Conservation (phyloP, 495 filamentous ascomycete genomes). For the Rhypophila decipiens region DNA sequence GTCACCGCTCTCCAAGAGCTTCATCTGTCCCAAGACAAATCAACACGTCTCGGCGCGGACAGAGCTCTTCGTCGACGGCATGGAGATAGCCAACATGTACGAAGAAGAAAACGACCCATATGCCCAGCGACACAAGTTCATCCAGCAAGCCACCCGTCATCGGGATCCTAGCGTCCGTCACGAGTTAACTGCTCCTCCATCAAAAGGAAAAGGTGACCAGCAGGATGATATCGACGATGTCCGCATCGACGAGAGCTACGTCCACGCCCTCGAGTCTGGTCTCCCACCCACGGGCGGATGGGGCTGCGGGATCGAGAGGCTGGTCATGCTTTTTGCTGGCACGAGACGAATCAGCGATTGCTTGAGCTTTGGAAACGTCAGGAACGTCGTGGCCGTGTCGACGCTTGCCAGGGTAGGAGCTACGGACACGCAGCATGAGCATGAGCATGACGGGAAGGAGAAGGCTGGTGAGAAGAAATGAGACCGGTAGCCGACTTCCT, state of each 20-base stretch:
- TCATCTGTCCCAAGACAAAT: conserved; percentile 51
- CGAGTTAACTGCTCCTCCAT: neutral
- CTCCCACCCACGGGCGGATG: conserved; percentile 92
- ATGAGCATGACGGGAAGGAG: neutral
- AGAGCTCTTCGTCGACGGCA: conserved; percentile 77
- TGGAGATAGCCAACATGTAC: conserved; percentile 89
- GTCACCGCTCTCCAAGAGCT: conserved; percentile 87
- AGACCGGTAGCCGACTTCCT: too few species aligned
- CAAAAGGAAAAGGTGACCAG: neutral
- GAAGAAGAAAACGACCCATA: conserved; percentile 96
- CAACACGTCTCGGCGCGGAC: conserved; percentile 69
- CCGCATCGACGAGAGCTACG: conserved; percentile 73
- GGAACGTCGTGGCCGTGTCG: conserved; percentile 51
- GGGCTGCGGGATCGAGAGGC: conserved; percentile 86
- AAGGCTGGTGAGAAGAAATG: neutral
- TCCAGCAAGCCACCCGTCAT: conserved; percentile 36
- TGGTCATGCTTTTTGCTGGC: conserved; percentile 83
- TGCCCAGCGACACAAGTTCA: conserved; percentile 79
- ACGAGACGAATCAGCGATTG: conserved; percentile 71
- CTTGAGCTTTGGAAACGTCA: conserved; percentile 78
- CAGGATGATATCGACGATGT: conserved; percentile 10
- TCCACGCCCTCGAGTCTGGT: conserved; percentile 77
- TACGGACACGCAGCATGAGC: neutral
- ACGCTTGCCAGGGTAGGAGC: neutral
- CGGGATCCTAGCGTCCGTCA: conserved; percentile 17